Evolutionary conservation across 148 eudicot species (phyloP).

Genomic region (Cornus controversa): DNA sequence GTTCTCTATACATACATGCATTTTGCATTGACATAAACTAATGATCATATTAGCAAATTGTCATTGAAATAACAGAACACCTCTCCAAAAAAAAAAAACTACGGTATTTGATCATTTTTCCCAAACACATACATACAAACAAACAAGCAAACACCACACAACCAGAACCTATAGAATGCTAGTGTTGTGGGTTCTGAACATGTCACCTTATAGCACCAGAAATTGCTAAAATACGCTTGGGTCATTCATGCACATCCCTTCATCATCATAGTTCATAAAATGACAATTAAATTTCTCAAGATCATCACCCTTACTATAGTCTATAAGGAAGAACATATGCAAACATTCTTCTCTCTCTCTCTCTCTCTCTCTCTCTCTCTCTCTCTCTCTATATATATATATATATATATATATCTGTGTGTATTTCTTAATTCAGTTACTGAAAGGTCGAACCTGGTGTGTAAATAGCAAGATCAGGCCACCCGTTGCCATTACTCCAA

Average conservation of each 20-base stretch:
- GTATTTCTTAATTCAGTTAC: conserved; percentile 3
- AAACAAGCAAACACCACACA: not conserved
- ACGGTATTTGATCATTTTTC: not conserved
- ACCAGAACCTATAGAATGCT: not conserved
- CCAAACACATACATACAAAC: not conserved
- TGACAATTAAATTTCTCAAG: not conserved
- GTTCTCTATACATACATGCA: not conserved
- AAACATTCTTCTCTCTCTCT: not conserved
- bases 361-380: no score
- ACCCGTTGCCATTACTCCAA: conserved; percentile 45
- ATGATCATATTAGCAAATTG: not conserved
- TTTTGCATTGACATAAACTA: not conserved
- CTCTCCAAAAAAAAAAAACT: not conserved
- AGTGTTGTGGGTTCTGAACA: not conserved
- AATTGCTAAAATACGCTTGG: not conserved
- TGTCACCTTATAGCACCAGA: not conserved
- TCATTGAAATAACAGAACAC: not conserved
- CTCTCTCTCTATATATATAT: not conserved
- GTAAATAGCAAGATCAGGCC: conserved; percentile 70
- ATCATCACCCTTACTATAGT: not conserved
- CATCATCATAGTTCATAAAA: not conserved
- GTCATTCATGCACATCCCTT: not conserved
- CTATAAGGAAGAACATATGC: not conserved
- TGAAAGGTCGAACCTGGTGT: conserved; percentile 60
- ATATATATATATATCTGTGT: not conserved